Evolutionary conservation across 148 eudicot genomes (phyloP).

Genomic region (Rhododendron ferrugineum): DNA sequence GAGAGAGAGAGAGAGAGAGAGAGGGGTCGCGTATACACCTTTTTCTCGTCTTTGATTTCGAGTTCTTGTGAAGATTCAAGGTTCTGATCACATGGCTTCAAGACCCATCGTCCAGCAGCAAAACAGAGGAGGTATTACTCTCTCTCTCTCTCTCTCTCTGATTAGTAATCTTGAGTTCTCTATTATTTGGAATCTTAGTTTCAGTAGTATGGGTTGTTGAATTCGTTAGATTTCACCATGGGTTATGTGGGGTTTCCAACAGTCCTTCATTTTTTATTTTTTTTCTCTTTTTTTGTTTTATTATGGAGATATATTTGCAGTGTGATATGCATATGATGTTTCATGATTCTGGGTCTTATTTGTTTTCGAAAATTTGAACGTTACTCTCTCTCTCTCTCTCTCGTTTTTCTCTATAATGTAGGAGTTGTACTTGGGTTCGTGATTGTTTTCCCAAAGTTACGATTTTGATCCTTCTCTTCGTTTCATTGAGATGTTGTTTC

Average conservation of each 20-base stretch:
- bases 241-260: background rate
- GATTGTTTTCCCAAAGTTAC: background rate
- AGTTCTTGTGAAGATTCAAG: background rate
- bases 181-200: background rate
- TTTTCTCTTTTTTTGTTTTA: background rate
- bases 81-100: constrained; percentile 36
- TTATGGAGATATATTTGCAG: background rate
- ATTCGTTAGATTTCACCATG: background rate
- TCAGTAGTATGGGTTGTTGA: background rate
- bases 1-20: constrained; percentile 11
- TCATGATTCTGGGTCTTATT: background rate
- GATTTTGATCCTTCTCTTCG: background rate
- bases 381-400: background rate
- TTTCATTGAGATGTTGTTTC: too few relatives aligned
- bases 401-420: background rate
- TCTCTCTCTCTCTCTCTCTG: background rate
- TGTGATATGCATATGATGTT: background rate
- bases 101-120: constrained; percentile 37
- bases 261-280: background rate
- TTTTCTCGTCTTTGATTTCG: background rate
- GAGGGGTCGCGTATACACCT: background rate
- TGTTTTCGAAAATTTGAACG: background rate
- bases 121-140: constrained; percentile 27
- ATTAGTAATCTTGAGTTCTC: background rate
- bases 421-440: background rate